Percentiles rank a stretch among this genome's conserved stretches.
Conservation (phyloP, 208 protist species). For the Crithidia sp. region DNA sequence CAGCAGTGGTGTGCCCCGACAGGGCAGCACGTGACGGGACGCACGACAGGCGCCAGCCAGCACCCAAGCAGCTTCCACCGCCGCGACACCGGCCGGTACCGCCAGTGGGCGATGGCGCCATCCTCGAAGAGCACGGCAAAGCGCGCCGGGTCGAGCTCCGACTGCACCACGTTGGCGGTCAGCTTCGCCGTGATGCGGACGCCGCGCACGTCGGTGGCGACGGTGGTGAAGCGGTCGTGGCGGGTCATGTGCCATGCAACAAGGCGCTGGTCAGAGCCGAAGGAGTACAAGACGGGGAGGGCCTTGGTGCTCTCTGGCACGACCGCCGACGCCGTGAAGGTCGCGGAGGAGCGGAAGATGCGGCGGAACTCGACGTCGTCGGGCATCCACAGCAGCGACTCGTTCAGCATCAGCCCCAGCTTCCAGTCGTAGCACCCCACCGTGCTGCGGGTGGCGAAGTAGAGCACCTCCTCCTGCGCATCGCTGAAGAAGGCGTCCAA, state of each 20-base stretch:
- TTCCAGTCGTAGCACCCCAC: constrained; percentile 87
- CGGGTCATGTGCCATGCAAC: constrained; percentile 70
- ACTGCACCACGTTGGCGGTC: constrained; percentile 71
- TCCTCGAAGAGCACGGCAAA: constrained; percentile 85
- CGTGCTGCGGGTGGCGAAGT: constrained; percentile 70
- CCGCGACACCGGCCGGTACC: constrained; percentile 44
- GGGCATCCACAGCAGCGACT: constrained; percentile 72
- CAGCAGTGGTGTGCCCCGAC: constrained; percentile 52
- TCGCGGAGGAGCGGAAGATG: constrained; percentile 68
- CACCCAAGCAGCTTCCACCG: constrained; percentile 64
- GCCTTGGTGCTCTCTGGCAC: neutral
- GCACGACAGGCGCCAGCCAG: constrained; percentile 48
- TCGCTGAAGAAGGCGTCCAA: constrained; percentile 87
- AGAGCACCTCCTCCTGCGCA: constrained; percentile 71
- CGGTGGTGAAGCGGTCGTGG: constrained; percentile 51
- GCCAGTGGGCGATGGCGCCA: constrained; percentile 74
- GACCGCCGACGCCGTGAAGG: constrained; percentile 4
- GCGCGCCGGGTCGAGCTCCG: constrained; percentile 40
- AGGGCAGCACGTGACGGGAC: constrained; percentile 51
- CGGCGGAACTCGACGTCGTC: constrained; percentile 74
- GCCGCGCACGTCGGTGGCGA: constrained; percentile 70
- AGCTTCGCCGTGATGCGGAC: constrained; percentile 68
- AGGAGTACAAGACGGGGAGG: constrained; percentile 80
- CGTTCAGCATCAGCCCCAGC: constrained; percentile 67
- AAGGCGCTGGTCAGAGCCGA: constrained; percentile 75